Conservation (phyloP, 1,139 yeast genomes). For the Pichia kudriavzevii region DNA sequence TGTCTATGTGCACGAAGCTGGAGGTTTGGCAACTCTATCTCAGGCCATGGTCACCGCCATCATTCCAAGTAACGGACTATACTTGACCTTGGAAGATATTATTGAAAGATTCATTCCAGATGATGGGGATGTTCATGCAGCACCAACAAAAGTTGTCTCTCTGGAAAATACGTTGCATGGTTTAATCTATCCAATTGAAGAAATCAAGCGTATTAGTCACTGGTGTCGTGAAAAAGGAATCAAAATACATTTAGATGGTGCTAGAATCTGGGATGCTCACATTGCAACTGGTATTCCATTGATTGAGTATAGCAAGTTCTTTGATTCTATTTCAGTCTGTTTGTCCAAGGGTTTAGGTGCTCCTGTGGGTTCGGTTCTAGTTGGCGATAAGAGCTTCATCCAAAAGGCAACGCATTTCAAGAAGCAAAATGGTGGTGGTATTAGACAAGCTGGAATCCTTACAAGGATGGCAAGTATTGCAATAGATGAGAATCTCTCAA, state of each 20-base stretch:
- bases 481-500: constrained; percentile 63
- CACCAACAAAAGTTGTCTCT: constrained; percentile 80
- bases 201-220: constrained; percentile 60
- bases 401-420: constrained; percentile 76
- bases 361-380: constrained; percentile 86
- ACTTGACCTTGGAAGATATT: constrained; percentile 75
- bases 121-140: constrained; percentile 78
- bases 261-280: constrained; percentile 86
- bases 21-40: constrained; percentile 80
- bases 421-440: constrained; percentile 93
- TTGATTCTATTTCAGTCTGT: constrained; percentile 85
- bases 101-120: constrained; percentile 56
- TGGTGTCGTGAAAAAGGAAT: constrained; percentile 63
- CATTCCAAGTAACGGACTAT: constrained; percentile 62
- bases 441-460: constrained; percentile 81
- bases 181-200: constrained; percentile 70
- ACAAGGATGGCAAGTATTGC: constrained; percentile 80
- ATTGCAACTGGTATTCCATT: constrained; percentile 67
- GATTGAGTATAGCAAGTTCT: constrained; percentile 63
- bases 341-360: constrained; percentile 89
- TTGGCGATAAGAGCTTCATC: constrained; percentile 55
- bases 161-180: constrained; percentile 89
- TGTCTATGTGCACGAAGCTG: constrained; percentile 79
- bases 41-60: constrained; percentile 91
- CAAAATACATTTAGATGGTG: constrained; percentile 83